Percentiles rank a stretch among this genome's conserved stretches.
Conservation (phyloP, 352 stramenopile species). For the Elongisporangium undulatum region DNA sequence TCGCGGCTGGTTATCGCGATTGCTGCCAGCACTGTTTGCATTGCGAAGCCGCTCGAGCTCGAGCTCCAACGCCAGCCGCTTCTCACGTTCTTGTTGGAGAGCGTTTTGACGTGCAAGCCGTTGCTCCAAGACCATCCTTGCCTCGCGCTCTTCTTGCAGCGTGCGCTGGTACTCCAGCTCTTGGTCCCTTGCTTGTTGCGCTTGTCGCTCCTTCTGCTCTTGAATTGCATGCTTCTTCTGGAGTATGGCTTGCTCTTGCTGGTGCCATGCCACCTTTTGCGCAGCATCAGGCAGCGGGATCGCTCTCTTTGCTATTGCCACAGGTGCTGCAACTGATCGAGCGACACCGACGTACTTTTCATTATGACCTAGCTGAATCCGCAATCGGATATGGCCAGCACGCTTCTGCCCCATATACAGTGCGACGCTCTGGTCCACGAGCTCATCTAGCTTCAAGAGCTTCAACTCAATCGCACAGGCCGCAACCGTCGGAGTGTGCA, state of each 20-base stretch:
- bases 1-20: not conserved
- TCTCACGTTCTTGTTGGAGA: not conserved
- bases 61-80: not conserved
- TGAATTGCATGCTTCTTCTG: not conserved
- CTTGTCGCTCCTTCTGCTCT: not conserved
- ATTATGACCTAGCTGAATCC: not conserved
- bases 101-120: not conserved
- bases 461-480: conserved; percentile 51
- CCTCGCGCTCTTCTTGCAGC: not conserved
- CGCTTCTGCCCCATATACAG: conserved; percentile 39
- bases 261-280: not conserved
- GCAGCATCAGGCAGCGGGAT: not conserved
- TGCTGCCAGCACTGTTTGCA: not conserved
- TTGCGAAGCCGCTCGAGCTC: not conserved
- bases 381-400: conserved; percentile 49
- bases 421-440: conserved; percentile 51
- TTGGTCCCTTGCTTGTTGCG: not conserved
- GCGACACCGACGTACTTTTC: not conserved
- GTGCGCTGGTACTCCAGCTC: not conserved
- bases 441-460: conserved; percentile 36
- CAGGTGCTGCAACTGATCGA: not conserved
- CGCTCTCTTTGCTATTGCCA: not conserved
- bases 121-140: not conserved
- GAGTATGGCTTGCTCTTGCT: not conserved
- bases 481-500: conserved; percentile 60